phyloP scores from a whole-genome alignment of 352 stramenopile species.

The Globisporangium polare region DNA sequence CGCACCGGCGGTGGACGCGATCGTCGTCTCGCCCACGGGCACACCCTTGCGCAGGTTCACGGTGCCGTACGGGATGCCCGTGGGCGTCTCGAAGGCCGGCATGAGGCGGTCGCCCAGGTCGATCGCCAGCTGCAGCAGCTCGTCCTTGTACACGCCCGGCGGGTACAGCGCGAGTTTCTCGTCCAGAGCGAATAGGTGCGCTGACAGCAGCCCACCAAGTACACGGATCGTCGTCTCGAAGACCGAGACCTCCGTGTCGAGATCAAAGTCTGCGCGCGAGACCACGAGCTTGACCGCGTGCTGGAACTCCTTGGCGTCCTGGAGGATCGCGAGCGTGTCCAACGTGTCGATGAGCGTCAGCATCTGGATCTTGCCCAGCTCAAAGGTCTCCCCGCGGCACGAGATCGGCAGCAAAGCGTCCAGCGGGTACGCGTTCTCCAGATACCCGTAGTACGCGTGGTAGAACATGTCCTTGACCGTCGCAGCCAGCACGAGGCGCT shows the following conservation, averaged over 20 bases:
- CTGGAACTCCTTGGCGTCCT: constrained; percentile 72
- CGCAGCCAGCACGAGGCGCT: constrained; percentile 41
- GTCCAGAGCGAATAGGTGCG: constrained; percentile 82
- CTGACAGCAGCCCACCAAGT: constrained; percentile 88
- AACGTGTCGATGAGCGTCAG: constrained; percentile 91
- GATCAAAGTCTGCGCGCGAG: constrained; percentile 61
- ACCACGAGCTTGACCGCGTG: constrained; percentile 64
- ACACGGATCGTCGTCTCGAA: constrained; percentile 94
- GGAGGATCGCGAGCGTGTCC: constrained; percentile 87
- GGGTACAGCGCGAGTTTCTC: constrained; percentile 45
- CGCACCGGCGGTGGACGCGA: constrained; percentile 94
- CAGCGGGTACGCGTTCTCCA: constrained; percentile 78
- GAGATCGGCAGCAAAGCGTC: constrained; percentile 74
- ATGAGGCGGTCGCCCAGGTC: constrained; percentile 96
- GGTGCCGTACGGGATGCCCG: constrained; percentile 96
- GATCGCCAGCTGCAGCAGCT: constrained; percentile 90
- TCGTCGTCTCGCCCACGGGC: constrained; percentile 90
- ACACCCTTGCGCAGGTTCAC: constrained; percentile 93
- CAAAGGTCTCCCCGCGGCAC: constrained; percentile 66
- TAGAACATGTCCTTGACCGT: constrained; percentile 90
- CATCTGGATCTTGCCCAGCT: constrained; percentile 77
- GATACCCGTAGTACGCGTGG: constrained; percentile 85
- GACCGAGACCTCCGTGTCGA: constrained; percentile 88
- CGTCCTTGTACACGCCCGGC: constrained; percentile 84
- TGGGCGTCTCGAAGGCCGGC: constrained; percentile 94